Base-by-base conservation (phyloP, 176 grass and related monocot species). In the Olyra latifolia region DNA sequence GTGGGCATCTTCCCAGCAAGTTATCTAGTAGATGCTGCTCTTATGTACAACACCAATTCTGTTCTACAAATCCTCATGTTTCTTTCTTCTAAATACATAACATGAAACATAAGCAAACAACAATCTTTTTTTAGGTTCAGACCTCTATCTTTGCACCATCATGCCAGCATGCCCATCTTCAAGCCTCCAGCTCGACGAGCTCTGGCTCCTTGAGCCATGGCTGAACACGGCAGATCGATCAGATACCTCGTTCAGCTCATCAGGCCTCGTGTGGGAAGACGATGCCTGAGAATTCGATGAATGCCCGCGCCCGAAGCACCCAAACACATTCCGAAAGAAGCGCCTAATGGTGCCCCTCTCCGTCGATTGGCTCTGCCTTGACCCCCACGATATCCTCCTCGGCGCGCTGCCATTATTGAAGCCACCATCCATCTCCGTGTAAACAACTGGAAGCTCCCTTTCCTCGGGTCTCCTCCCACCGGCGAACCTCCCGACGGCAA, bases 361-460 rank as follows among this genome's bases (percentile, higher is more conserved):
- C 22, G 72, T 88, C 0, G 92, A 93, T 8, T 67, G 63, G 44
- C 61, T 84, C 42, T 88, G 90, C 87, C 97, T 91, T 0, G 97
- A 91, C 3, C 89, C 81, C 93, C 91, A 96, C 0, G 97, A 99
- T 69, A 99, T 89, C 81, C 97, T 77, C 81, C 97, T 86, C 0
- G 97, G 93, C 2, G 76, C 88, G 20, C 90, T 79, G 7, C 76
- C 87, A 11, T 80, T 85, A 47, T 88, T 99, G 85, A 96, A 95
- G 0, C 87, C 93, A 2, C 97, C 97, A 24, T 99, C 97, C 74
- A 99, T 88, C 84, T 99, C 97, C 1, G 97, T 99, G 76, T 99
- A 99, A 0, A 99, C 93, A 0, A 93, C 93, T 0, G 97, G 97
- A 10, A 99, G 83, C 77, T 98, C 95, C 72, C 95, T 80, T 73